Evolutionary conservation across 352 stramenopile genomes (phyloP), one percentile per base, ranked within the genome.

Genomic region (Globisporangium cylindrosporum): DNA sequence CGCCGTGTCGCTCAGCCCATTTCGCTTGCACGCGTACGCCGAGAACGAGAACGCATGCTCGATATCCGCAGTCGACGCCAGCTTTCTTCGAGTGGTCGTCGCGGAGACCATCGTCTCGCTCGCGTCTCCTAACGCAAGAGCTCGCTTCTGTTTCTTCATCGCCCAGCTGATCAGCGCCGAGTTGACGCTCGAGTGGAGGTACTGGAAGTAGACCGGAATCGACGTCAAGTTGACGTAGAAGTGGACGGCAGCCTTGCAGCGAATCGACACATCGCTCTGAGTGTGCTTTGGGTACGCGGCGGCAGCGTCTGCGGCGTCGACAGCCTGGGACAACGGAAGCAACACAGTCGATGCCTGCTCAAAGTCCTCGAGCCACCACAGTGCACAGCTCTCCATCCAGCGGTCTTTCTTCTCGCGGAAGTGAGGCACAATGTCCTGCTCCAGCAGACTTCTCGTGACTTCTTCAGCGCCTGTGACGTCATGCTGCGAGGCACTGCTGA

Each of bases 201-300:
- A 88, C 73, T 95, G 86, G 59, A 93, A 95, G 73, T 91, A 93
- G 34, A 95, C 76, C 25, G 88, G 81, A 29, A 93, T 74, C 46
- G 88, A 95, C n/a, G 88, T 95, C 32, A 95, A 69, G 62, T 95
- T 92, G 61, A 94, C 68, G 71, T 90, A 93, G 56, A 95, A 95
- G 43, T 89, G 79, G 9, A 77, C 82, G 7, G 77, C 75, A 46
- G 72, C 78, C 43, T 84, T 76, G 57, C 81, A 84, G 49, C 71
- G 80, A 34, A 78, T 76, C 24, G 77, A 51, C 2, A 88, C 58
- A 38, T 68, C 74, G 34, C 29, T 48, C 41, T 60, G 61, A 41
- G 22, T 54, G 38, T 32, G 27, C 53, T 18, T 74, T 66, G 46
- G 63, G 63, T 69, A 25, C 38, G 24, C 25, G 8, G 7, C 34